Base-by-base conservation (phyloP, 1,284 basidiomycete species). In the Puccinia coronata region DNA sequence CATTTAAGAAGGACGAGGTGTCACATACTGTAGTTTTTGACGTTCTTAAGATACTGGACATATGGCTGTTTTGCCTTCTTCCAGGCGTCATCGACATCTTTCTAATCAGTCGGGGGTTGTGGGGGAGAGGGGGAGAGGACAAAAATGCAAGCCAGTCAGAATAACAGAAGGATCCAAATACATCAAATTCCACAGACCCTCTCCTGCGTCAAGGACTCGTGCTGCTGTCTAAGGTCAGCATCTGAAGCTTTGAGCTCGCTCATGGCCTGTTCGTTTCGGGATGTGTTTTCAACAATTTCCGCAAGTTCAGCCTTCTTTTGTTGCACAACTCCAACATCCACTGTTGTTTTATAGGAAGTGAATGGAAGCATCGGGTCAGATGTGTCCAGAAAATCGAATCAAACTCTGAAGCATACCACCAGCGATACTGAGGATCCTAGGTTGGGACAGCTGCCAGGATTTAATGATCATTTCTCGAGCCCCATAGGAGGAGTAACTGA, bases 401-500 rank as follows among this genome's bases (percentile, higher is more conserved):
- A 74, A 67, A 18, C 11, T 14, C 12, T 51, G 43, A 74, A 41
- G 25, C 80, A 20, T 59, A 81, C 80, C 71, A 67, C 47, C 72
- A 8, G 59, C 51, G 31, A 75, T 34, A 28, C 51, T 81, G 2
- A 81, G 53, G 43, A 81, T 65, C 34, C 16, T 73, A 31, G 80
- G 72, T 25, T 16, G 16, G 1, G 16, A 9, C 16, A 81, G 47
- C 31, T 67, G 59, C 16, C 20, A n/a, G 12, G 80, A 75, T 55
- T 69, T 69, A 51, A 81, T 61, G 53, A 73, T 75, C 59, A 74
- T 73, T 41, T 67, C 72, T 70, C 59, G 23, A 23, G 61, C 25
- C 25, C 80, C 80, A 43, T 81, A 81, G 51, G 59, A 43, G 16
- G 80, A 81, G 61, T 43, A 81, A 25, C 47, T 67, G 57, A 81